phyloP scores from a whole-genome alignment of 306 rosid species.

The Arachis stenosperma region DNA sequence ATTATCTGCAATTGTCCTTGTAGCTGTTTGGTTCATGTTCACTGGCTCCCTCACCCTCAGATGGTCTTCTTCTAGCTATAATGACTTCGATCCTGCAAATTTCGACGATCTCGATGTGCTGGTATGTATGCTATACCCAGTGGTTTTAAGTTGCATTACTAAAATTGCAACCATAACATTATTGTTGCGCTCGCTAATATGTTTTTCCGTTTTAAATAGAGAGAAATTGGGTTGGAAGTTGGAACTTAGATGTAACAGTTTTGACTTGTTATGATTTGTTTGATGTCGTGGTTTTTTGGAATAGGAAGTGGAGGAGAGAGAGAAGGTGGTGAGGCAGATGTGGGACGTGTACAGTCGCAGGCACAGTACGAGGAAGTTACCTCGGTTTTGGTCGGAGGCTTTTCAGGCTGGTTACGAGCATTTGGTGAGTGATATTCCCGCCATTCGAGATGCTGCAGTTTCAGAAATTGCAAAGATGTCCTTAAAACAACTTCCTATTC shows the following conservation, averaged over 20 bases:
- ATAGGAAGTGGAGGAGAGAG: conserved; percentile 90
- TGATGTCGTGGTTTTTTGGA: not conserved
- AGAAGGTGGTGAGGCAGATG: conserved; percentile 76
- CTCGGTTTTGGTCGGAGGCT: conserved; percentile 82
- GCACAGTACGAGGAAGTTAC: conserved; percentile 47
- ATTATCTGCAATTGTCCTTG: conserved; percentile 52
- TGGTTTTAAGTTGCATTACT: too few species aligned
- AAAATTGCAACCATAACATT: too few species aligned
- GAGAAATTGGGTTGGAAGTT: too few species aligned
- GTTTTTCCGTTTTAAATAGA: too few species aligned
- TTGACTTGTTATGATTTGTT: not conserved
- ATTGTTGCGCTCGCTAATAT: too few species aligned
- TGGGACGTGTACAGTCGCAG: conserved; percentile 70
- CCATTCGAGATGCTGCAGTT: conserved; percentile 61
- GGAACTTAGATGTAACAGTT: too few species aligned
- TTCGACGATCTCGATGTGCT: conserved; percentile 71
- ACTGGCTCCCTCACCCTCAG: conserved; percentile 79
- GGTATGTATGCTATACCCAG: conserved; percentile 49
- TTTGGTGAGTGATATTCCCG: conserved; percentile 65
- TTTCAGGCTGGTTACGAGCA: conserved; percentile 82
- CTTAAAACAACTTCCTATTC: conserved; percentile 46
- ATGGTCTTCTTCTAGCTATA: conserved; percentile 54
- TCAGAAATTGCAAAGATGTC: conserved; percentile 87
- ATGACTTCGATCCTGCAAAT: conserved; percentile 38
- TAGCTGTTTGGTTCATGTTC: conserved; percentile 82